Base-by-base conservation (phyloP, 768 basidiomycete genomes). In the Hericium rajendrae region DNA sequence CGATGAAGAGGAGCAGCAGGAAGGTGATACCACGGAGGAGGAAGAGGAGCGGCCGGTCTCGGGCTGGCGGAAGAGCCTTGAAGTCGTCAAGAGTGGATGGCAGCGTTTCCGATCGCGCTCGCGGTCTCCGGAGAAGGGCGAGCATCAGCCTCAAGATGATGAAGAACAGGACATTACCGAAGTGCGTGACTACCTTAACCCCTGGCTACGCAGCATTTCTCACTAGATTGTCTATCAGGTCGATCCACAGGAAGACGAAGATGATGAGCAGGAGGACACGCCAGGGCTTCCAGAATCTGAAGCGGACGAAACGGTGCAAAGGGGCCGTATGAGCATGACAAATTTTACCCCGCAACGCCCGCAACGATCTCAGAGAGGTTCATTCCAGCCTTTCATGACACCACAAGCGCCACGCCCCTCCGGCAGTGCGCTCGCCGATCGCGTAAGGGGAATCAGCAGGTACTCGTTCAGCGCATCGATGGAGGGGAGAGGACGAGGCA, bases 311-410 rank as follows among this genome's bases (percentile, higher is more conserved):
- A 65, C 10, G 59, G 65, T 49, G 56, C 60, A 10, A 39, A 51
- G 6, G 59, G 57, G 15, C 38, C 58, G 15, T 15, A 60, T 12
- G 57, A 57, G 24, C 48, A 57, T 18, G 57, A 51, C 50, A 56
- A 54, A 66, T 13, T 63, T 59, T 40, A 50, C 63, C n/a, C 59
- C 65, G 40, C 60, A 60, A 43, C 48, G 59, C 51, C 74, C 38
- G 67, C 72, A n/a, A 62, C 68, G 32, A 64, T 71, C 46, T 64
- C 69, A 18, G 40, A 61, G 37, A 56, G 74, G 15, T 71, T 73
- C 18, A 68, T 70, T 5, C 54, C 56, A 11, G 43, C 54, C 32
- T 11, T 85, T 85, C 69, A 80, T 82, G 80, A 85, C 82, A 1
- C 84, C 84, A 0, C 83, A 84, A 67, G 57, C 56, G 54, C 72